Base-by-base conservation (phyloP, 768 basidiomycete species). In the Favolaschia claudopus region DNA sequence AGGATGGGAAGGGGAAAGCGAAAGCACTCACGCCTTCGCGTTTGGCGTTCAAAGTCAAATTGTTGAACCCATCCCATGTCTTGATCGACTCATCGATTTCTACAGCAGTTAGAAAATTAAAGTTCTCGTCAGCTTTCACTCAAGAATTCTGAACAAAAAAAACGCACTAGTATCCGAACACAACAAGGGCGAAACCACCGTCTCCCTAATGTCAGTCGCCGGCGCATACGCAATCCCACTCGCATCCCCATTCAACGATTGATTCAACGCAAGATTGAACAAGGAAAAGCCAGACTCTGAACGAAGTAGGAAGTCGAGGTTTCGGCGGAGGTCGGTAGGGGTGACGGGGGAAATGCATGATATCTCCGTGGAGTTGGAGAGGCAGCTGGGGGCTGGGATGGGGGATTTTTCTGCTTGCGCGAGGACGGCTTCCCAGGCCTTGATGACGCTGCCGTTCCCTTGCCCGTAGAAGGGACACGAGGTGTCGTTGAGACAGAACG, bases 401-500 rank as follows among this genome's bases (percentile, higher is more conserved):
- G 56, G 56, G 7, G 38, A 10, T 20, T 40, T 1, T 7, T 17
- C 34, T 37, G 20, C 47, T 13, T 24, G 46, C 5, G 55, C 55
- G n/a, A 49, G 47, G 19, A 50, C 24, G 5, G 56, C 50, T 9
- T 58, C 31, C 56, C 56, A 58, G 24, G 56, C 55, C 69, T 84
- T 14, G 80, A 83, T 5, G 80, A 76, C 66, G 63, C 58, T 60
- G 28, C 65, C 65, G n/a, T 64, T 64, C 1, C 65, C 65, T 25
- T 66, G 62, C 0, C 37, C 38, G 42, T 66, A 38, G 49, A 66
- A 66, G 0, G 65, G 65, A 32, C 65, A 66, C 1, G 62, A 24
- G 9, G 65, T 20, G 39, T 67, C 53, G 32, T 19, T 42, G 33
- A 64, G 46, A 33, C 65, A 67, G 29, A 46, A 64, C 5, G 55